phyloP scores from a whole-genome alignment of 1,139 yeast genomes.

The Suhomyces taliae region DNA sequence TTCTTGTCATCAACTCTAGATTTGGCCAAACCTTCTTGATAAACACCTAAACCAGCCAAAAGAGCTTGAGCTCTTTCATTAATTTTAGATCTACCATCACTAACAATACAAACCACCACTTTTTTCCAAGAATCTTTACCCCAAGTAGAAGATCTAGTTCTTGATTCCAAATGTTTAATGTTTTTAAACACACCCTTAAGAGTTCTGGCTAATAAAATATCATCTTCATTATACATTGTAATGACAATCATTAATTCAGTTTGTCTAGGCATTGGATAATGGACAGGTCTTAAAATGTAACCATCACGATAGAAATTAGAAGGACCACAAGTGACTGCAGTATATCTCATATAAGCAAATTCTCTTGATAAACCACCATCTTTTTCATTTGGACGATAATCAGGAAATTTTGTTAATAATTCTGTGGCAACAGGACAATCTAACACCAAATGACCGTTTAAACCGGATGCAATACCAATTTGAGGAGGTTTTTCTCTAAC shows the following conservation, averaged over 20 bases:
- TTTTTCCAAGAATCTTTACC: constrained; percentile 53
- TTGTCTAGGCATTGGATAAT: constrained; percentile 46
- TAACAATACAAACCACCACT: constrained; percentile 48
- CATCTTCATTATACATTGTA: constrained; percentile 53
- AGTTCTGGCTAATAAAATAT: constrained; percentile 45
- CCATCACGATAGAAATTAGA: constrained; percentile 48
- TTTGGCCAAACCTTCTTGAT: constrained; percentile 51
- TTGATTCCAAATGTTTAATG: constrained; percentile 47
- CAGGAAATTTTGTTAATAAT: constrained; percentile 45
- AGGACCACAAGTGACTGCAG: constrained; percentile 53
- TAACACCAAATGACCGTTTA: constrained; percentile 49
- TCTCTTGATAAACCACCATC: constrained; percentile 49
- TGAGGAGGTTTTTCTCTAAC: constrained; percentile 34
- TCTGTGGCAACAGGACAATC: constrained; percentile 54
- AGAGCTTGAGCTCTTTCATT: constrained; percentile 51
- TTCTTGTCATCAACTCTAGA: constrained; percentile 47
- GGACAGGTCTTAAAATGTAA: constrained; percentile 46
- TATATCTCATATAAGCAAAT: constrained; percentile 50
- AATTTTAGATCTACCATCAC: constrained; percentile 50
- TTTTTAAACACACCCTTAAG: constrained; percentile 50
- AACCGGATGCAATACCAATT: constrained; percentile 41
- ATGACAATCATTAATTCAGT: constrained; percentile 50
- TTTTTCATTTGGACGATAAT: constrained; percentile 31
- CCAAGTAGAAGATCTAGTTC: constrained; percentile 44
- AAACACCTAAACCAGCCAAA: constrained; percentile 49